Evolutionary conservation across 805 yeast genomes (phyloP), one percentile per base, ranked within the genome.

Genomic region (Sugiyamaella chiloensis): DNA sequence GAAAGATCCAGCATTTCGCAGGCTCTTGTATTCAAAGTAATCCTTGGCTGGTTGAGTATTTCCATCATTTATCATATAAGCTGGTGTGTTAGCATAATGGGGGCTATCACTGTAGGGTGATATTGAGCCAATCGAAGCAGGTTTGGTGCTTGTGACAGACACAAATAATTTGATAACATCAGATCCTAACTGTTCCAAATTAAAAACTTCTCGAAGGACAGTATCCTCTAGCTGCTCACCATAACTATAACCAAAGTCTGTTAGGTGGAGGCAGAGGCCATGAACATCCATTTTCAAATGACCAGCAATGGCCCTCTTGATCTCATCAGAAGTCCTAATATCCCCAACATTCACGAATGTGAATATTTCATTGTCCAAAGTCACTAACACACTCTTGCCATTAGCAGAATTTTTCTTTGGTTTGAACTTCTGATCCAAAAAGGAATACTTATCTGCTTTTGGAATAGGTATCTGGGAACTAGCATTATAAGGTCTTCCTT

Each of bases 1-100:
- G 50, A 59, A 58, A 47, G 59, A 59, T 48, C 53, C 60, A n/a
- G 42, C 30, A 8, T 19, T 34, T 16, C 21, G 16, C 11, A 16
- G 21, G 4, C 21, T 34, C 21, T 34, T 34, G 21, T 34, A 34
- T 5, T 34, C 37, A 34, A 34, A 34, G 19, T 34, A 34, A 8
- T 34, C 36, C 45, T 21, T 40, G 21, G 30, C 20, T 19, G 40
- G 14, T 16, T 68, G 63, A 24, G 65, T 65, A 12, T 65, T 62
- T 17, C 71, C 77, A 24, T 67, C 65, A 45, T 76, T 80, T 26
- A 82, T 68, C 47, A 82, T 64, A 56, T 84, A 79, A 53, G 82
- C 83, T 1, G 93, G 93, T 0, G 91, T 85, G 11, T 78, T 75
- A 17, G 83, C 87, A 56, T 79, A 81, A 24, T 67, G 57, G 17